Evolutionary conservation across 495 filamentous ascomycete species (phyloP), one percentile per base, ranked within the genome.

Genomic region (Bacidia gigantensis): DNA sequence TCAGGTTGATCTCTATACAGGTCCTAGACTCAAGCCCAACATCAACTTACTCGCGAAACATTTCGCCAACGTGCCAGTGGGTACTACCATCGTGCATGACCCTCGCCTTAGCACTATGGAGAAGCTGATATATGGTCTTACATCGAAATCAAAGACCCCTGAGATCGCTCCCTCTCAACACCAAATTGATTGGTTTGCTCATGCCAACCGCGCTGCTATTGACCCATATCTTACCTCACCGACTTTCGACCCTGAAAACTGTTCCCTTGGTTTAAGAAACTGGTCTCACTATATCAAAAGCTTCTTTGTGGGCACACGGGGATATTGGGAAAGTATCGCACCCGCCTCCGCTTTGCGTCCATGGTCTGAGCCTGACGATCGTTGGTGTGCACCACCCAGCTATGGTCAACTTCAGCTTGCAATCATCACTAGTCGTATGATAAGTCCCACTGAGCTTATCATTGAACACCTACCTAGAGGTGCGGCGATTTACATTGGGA

Each of bases 291-390:
- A n/a, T n/a, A n/a, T n/a, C n/a, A n/a, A n/a, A n/a, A n/a, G n/a
- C n/a, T n/a, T n/a, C n/a, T n/a, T n/a, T n/a, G n/a, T n/a, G n/a
- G n/a, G n/a, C n/a, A n/a, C n/a, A n/a, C n/a, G n/a, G n/a, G n/a
- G n/a, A n/a, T n/a, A n/a, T n/a, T n/a, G n/a, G n/a, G n/a, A n/a
- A n/a, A n/a, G n/a, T 14, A 35, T 35, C 29, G 5, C 29, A 35
- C 29, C 29, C 5, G 7, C 17, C 20, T 7, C 5, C 3, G 72
- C 70, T 17, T 58, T 73, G 14, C 45, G 50, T 2, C 50, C 64
- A 0, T 74, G 72, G 72, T 55, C 68, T 11, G 72, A 74, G 22
- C 52, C 52, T 7, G 69, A 67, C n/a, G 72, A 76, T 26, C 69
- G 70, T 53, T 76, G 70, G 71, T 77, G 72, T 54, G 60, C 61